These are phyloP conservation scores for Arabidopsis suecica DNA, from an alignment of 345 rosid species.

Conservation along the genomic window DNA sequence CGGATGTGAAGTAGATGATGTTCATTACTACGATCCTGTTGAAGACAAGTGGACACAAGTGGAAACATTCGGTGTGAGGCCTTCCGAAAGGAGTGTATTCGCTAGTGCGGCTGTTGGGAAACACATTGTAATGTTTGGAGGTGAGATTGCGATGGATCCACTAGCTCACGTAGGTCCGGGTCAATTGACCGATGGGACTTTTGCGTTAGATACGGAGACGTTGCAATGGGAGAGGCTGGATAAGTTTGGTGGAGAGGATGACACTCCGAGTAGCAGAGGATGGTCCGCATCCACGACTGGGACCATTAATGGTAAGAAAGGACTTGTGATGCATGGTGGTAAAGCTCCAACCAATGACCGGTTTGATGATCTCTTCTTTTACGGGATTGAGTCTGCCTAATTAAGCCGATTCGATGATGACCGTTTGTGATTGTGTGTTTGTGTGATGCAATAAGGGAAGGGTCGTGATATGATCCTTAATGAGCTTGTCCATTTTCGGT, in stretches of 20 bases:
- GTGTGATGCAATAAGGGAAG: conserved; percentile 2
- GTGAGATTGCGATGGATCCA: conserved; percentile 40
- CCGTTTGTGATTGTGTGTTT: not conserved
- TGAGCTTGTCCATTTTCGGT: not conserved
- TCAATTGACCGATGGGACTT: conserved; percentile 32
- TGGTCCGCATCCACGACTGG: conserved; percentile 42
- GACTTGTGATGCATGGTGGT: conserved; percentile 40
- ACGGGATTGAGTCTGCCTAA: not conserved
- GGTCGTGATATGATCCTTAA: not conserved
- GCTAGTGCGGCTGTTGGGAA: conserved; percentile 41
- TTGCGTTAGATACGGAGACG: conserved; percentile 38
- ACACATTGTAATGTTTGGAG: conserved; percentile 40
- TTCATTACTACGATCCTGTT: conserved; percentile 31
- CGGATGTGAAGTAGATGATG: conserved; percentile 32
- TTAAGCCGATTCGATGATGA: not conserved
- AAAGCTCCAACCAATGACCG: conserved; percentile 3
- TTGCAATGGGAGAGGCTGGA: conserved; percentile 38
- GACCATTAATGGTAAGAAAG: conserved; percentile 32
- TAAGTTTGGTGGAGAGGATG: conserved; percentile 17
- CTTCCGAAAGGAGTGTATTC: conserved; percentile 38
- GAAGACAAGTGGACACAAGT: conserved; percentile 36
- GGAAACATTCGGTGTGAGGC: conserved; percentile 41
- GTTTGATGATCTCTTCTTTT: not conserved
- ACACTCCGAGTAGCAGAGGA: conserved; percentile 25
- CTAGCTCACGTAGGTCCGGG: conserved; percentile 39